Percentiles rank a stretch among this genome's conserved stretches.
phyloP scores from a whole-genome alignment of 192 early-diverging fungal species.

The Endogone sp. region DNA sequence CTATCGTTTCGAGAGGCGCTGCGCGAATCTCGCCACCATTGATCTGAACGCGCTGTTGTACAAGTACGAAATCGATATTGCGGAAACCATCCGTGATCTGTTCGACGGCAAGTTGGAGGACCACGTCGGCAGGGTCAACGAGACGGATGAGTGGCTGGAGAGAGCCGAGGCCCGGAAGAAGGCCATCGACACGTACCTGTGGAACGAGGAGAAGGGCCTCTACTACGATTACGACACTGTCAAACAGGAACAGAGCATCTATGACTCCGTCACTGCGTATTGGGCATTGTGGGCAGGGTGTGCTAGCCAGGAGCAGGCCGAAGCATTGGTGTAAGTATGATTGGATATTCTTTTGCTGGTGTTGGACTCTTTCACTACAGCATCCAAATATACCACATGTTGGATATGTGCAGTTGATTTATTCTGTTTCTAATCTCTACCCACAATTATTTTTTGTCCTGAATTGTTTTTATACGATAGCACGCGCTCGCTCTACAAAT shows the following conservation, averaged over 20 bases:
- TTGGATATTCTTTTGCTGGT: background rate
- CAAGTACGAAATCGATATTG: conserved; percentile 94
- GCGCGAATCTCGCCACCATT: conserved; percentile 88
- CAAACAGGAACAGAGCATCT: conserved; percentile 57
- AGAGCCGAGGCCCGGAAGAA: conserved; percentile 59
- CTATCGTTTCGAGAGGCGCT: conserved; percentile 86
- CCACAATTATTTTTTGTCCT: conserved; percentile 1
- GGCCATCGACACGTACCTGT: conserved; percentile 76
- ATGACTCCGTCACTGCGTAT: conserved; percentile 85
- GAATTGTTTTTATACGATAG: conserved; percentile 4
- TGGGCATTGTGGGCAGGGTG: conserved; percentile 92
- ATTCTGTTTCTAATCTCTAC: background rate
- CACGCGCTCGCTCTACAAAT: conserved; percentile 55
- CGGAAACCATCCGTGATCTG: conserved; percentile 56
- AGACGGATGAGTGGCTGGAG: conserved; percentile 53
- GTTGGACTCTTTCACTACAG: background rate
- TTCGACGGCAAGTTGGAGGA: conserved; percentile 54
- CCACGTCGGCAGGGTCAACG: conserved; percentile 38
- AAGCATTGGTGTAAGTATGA: conserved; percentile 54
- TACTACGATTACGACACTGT: conserved; percentile 90
- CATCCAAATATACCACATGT: no score
- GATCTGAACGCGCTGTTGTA: conserved; percentile 91
- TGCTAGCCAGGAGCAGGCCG: conserved; percentile 70
- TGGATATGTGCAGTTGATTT: background rate
- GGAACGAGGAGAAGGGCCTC: conserved; percentile 75